Percentiles rank a stretch among this genome's conserved stretches.
These are phyloP conservation scores for Stentor coeruleus DNA, from an alignment of 73 alveolate genomes.

Conservation along the genomic window DNA sequence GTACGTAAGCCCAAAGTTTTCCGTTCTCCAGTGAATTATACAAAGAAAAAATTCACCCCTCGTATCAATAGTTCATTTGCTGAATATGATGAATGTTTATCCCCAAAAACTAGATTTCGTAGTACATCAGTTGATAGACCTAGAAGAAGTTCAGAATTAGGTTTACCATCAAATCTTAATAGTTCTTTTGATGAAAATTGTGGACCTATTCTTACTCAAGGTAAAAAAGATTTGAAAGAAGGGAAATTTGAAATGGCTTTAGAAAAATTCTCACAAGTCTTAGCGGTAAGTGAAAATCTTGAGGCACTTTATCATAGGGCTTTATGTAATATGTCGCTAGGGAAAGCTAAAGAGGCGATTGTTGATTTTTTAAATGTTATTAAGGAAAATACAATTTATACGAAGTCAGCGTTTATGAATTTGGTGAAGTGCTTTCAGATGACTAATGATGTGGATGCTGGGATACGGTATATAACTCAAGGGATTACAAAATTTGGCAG, in stretches of 20 bases:
- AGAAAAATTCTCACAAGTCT: neutral
- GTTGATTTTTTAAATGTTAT: neutral
- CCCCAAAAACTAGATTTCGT: neutral
- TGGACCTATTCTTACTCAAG: neutral
- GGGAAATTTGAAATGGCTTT: neutral
- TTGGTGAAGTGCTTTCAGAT: neutral
- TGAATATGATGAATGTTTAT: neutral
- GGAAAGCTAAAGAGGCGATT: neutral
- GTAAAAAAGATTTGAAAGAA: neutral
- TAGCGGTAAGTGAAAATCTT: neutral
- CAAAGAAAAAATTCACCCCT: constrained; percentile 7
- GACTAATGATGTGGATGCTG: neutral
- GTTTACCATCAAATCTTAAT: neutral
- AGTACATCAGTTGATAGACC: constrained; percentile 22
- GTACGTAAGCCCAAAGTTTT: neutral
- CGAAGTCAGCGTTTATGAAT: constrained; percentile 13
- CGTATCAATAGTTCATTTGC: constrained; percentile 11
- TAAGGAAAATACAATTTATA: neutral
- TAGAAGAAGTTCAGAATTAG: neutral
- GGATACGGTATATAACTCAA: neutral
- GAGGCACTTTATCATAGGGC: constrained; percentile 21
- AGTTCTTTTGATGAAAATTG: neutral
- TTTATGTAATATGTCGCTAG: neutral
- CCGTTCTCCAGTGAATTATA: neutral
- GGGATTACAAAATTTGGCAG: neutral